phyloP scores from a whole-genome alignment of 208 protist species.

The Tritrichomonas musculus region DNA sequence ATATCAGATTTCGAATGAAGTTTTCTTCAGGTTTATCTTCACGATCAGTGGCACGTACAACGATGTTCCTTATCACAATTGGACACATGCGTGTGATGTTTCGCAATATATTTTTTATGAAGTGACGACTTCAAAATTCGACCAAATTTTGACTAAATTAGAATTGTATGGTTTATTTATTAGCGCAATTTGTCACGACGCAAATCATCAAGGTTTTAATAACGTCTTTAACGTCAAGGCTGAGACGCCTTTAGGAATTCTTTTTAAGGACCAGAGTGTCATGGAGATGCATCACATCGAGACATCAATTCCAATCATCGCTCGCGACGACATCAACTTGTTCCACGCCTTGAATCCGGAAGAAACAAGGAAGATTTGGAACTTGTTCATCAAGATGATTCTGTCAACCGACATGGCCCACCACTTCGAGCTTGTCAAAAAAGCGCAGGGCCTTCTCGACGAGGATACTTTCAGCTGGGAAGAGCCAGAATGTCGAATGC shows the following conservation, averaged over 20 bases:
- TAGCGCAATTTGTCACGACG: conserved; percentile 83
- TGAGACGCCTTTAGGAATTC: conserved; percentile 67
- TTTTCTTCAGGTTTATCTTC: conserved; percentile 29
- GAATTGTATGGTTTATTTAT: conserved; percentile 73
- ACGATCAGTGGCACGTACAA: conserved; percentile 27
- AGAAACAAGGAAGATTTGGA: conserved; percentile 43
- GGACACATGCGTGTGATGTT: conserved; percentile 59
- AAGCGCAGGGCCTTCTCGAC: neutral
- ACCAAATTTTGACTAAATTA: conserved; percentile 51
- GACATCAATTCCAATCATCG: conserved; percentile 42
- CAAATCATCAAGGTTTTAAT: conserved; percentile 88
- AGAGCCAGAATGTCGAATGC: neutral
- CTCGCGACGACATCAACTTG: conserved; percentile 40
- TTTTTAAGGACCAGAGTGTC: conserved; percentile 59
- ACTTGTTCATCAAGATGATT: conserved; percentile 48
- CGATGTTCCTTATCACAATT: conserved; percentile 64
- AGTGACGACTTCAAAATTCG: conserved; percentile 53
- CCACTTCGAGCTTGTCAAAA: conserved; percentile 48
- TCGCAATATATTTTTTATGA: conserved; percentile 54
- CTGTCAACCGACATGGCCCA: conserved; percentile 55
- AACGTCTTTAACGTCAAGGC: conserved; percentile 84
- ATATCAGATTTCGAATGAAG: conserved; percentile 32
- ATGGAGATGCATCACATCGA: conserved; percentile 59
- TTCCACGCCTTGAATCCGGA: conserved; percentile 38
- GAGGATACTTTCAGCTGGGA: neutral